Evolutionary conservation across 139 green algal genomes (phyloP), one percentile per base, ranked within the genome.

Genomic region (Micractinium conductrix): DNA sequence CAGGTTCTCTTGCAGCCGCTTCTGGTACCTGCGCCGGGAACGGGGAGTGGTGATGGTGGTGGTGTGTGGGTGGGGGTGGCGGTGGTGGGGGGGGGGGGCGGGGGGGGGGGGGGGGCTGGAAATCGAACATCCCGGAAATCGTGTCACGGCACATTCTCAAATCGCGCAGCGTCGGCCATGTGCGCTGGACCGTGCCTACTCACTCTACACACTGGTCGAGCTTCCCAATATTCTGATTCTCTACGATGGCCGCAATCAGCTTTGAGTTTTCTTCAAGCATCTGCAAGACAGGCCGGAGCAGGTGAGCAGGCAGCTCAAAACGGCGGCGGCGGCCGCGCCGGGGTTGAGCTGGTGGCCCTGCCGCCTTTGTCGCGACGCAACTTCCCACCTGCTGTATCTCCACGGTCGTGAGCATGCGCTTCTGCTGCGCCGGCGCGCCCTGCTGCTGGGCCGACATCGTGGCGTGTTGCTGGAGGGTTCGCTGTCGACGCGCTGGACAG

Each of bases 191-290:
- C n/a, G n/a, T n/a, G n/a, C n/a, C n/a, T 7, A 69, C 80, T 85
- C 48, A 85, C 80, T 78, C 63, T 17, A 78, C 58, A 68, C 80
- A 85, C 10, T 78, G 37, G 10, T 85, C 70, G 8, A 85, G 67
- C 69, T 70, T 85, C 5, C 80, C 80, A 3, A 85, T 35, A 68
- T 85, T 85, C 48, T 85, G 80, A 19, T 85, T 78, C 37, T 85
- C 80, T 19, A 74, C 69, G 22, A 85, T 79, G 2, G 80, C 68
- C 0, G 68, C 48, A 22, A 85, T 85, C 4, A 85, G 80, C 33
- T 58, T 85, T 12, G 80, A 48, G 16, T 85, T 85, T 24, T 85
- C 80, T 28, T 85, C 80, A 19, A 85, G 68, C 80, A 85, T 85
- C 80, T 85, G 48, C 37, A 58, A 0, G 4, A 53, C n/a, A 42